A percentile compares a stretch with the other conserved stretches of the same genome.
phyloP scores from a whole-genome alignment of 768 basidiomycete species.

The Tulasnella sp. region DNA sequence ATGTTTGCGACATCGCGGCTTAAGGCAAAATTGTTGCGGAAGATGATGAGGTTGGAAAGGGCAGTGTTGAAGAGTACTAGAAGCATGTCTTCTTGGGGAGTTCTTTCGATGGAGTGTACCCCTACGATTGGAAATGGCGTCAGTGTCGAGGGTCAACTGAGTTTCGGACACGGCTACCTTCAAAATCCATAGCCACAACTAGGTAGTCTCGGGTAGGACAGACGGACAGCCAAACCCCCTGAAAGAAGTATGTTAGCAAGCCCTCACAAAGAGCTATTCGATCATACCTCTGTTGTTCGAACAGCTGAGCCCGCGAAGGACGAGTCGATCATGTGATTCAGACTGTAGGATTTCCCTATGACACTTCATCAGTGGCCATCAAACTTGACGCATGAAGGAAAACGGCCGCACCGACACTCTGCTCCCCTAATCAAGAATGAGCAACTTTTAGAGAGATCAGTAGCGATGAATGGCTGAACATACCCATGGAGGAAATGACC shows the following conservation, averaged over 20 bases:
- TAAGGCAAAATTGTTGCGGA: slow-evolving; percentile 67
- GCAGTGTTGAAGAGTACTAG: slow-evolving; percentile 68
- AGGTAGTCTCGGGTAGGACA: slow-evolving; percentile 60
- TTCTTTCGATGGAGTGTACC: slow-evolving; percentile 66
- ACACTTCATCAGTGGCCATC: slow-evolving; percentile 35
- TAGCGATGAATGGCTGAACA: not conserved
- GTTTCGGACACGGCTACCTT: slow-evolving; percentile 50
- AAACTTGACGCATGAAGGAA: not conserved
- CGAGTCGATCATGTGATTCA: slow-evolving; percentile 65
- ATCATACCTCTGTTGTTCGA: slow-evolving; percentile 27
- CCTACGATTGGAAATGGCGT: slow-evolving; percentile 41
- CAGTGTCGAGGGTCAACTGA: not conserved
- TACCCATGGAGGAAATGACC: slow-evolving; percentile 68
- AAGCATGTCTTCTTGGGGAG: slow-evolving; percentile 64
- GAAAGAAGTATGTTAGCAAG: slow-evolving; percentile 42
- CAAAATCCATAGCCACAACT: slow-evolving; percentile 65
- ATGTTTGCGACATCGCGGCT: slow-evolving; percentile 63
- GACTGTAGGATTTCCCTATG: slow-evolving; percentile 61
- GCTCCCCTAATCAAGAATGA: slow-evolving; percentile 24
- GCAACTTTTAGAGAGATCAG: not conserved
- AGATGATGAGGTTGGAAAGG: slow-evolving; percentile 62
- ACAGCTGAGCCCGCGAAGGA: slow-evolving; percentile 60
- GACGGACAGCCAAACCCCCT: slow-evolving; percentile 68
- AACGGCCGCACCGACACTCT: slow-evolving; percentile 52
- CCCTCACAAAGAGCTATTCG: slow-evolving; percentile 42